Base-by-base conservation (phyloP, 768 basidiomycete species). In the Tricholoma matsutake region DNA sequence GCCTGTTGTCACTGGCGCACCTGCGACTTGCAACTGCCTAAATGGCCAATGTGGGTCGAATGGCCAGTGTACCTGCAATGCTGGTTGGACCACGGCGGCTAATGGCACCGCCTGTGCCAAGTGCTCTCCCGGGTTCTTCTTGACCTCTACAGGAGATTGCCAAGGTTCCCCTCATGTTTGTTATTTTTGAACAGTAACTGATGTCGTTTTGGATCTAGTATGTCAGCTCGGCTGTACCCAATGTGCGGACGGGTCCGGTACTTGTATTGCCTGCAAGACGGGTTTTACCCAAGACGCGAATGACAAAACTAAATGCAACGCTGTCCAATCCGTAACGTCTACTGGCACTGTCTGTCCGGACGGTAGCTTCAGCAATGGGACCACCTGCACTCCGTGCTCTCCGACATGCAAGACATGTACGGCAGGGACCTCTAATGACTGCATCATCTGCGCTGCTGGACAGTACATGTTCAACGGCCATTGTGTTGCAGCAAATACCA, bases 41-140 rank as follows among this genome's bases (percentile, higher is more conserved):
- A 95, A 95, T 66, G 94, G 94, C 2, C 72, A 84, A 49, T 96
- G 94, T 72, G 81, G 81, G 1, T 64, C 81, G 0, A 81, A 83
- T 59, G 87, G 89, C 0, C 83, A 88, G 62, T 94, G 94, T 67
- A 72, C 81, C 4, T 96, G 94, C 70, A 87, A 87, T 65, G 69
- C 85, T 0, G 94, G 94, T 0, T 96, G 89, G 88, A 84, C 83
- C 1, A 82, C 83, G 0, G 86, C 81, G 1, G 75, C 76, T 52
- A 88, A 91, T 65, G 91, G 92, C 6, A 92, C 89, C 0, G 82
- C 85, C 11, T 96, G 93, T 70, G 84, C 89, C 10, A 78, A 84
- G 56, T 96, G 94, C 68, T 81, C 83, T 1, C 61, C 78, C 16
- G 94, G 92, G 0, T 95, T 91, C 74, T 96, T 91, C 79, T 77